These are phyloP conservation scores for Buxus sempervirens DNA, from an alignment of 164 flowering plant genomes.

Conservation along the genomic window DNA sequence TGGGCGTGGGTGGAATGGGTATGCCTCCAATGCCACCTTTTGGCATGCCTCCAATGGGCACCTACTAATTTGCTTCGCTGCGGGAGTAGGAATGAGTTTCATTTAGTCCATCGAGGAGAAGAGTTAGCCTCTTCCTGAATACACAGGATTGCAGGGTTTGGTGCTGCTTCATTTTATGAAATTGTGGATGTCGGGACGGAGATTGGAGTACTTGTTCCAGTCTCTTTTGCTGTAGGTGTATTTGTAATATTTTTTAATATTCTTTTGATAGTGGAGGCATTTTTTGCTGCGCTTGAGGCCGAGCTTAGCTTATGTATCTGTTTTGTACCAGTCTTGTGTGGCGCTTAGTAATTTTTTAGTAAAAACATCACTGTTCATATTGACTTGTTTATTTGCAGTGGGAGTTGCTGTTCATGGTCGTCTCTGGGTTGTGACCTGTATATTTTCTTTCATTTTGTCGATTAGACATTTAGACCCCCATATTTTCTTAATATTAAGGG, in stretches of 20 bases:
- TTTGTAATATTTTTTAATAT: constrained; percentile 37
- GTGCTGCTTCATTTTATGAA: too few species aligned
- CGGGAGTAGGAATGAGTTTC: background rate
- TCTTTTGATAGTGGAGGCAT: constrained; percentile 49
- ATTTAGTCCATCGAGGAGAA: background rate
- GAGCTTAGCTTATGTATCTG: constrained; percentile 5
- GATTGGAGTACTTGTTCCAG: constrained; percentile 11
- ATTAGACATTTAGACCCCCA: background rate
- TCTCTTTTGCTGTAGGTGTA: constrained; percentile 7
- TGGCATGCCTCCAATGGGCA: constrained; percentile 96
- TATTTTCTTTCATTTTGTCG: background rate
- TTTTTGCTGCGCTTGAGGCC: constrained; percentile 36
- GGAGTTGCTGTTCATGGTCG: background rate
- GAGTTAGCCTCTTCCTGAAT: constrained; percentile 4
- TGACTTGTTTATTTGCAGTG: too few species aligned
- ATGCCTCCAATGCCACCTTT: constrained; percentile 98
- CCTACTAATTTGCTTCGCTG: constrained; percentile 34
- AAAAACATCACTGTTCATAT: background rate
- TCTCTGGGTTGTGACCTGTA: background rate
- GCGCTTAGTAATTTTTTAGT: background rate
- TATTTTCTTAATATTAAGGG: too few species aligned
- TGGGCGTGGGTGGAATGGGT: constrained; percentile 92
- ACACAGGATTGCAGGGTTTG: background rate
- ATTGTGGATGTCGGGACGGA: too few species aligned
- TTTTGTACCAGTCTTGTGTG: background rate